Evolutionary conservation across 2,329 filamentous ascomycete species (phyloP), one percentile per base, ranked within the genome.

Genomic region (Erysiphe neolycopersici): DNA sequence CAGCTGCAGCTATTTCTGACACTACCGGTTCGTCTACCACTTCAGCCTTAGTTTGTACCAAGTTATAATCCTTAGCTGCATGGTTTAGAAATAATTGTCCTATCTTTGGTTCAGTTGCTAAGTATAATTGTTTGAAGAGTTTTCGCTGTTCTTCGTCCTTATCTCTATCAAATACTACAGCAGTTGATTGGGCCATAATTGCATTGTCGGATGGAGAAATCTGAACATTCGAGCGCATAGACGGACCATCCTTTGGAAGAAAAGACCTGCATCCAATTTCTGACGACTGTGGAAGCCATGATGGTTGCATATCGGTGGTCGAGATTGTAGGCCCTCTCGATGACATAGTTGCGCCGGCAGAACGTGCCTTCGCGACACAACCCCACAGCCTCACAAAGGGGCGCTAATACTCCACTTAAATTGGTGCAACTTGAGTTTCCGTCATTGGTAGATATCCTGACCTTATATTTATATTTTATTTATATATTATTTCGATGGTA

Each of bases 61-160:
- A 18, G 31, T 49, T 47, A 29, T 42, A 43, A 29, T 49, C 47
- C 29, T 18, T 51, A 29, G 48, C 45, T 10, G 50, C 54, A 44
- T 57, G 60, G 37, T 61, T 62, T 35, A 66, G 65, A 57, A 93
- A 91, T n/a, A 94, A 64, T 37, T 73, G 65, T 48, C 74, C 71
- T 54, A 94, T 76, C 61, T 74, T 78, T 52, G 73, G 69, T 61
- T 94, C 83, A 53, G 73, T 77, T 59, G 71, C 71, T 56, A 71
- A 72, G 66, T 80, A 93, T 44, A 85, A 64, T 46, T 82, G 73
- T 58, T 73, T 72, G 60, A 94, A 89, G 56, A 76, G 65, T 55
- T 73, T 67, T 60, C 79, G 59, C 55, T 65, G 76, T 42, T 83
- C 78, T 54, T 77, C 65, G 54, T 66, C 62, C 60, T 75, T 59